These are phyloP conservation scores for Xanthoconium purpureum DNA, from an alignment of 768 basidiomycete genomes.

Conservation along the genomic window DNA sequence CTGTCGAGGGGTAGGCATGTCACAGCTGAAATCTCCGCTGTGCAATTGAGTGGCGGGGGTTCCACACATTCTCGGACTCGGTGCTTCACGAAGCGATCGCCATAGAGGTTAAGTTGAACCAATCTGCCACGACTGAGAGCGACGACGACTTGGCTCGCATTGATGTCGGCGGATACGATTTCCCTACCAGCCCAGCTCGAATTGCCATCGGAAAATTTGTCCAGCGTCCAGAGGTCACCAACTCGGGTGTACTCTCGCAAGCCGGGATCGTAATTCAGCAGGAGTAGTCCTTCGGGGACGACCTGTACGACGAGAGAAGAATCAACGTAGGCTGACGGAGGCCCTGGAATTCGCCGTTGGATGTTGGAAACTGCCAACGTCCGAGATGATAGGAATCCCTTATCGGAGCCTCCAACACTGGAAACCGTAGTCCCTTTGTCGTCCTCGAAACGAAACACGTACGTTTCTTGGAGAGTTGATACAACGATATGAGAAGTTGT, in stretches of 20 bases:
- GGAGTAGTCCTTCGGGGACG: conserved; percentile 50
- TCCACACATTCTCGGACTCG: conserved; percentile 25
- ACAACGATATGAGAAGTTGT: conserved; percentile 54
- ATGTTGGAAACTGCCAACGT: conserved; percentile 70
- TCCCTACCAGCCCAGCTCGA: conserved; percentile 33
- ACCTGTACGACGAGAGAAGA: conserved; percentile 72
- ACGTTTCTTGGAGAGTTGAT: conserved; percentile 55
- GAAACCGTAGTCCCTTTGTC: conserved; percentile 15
- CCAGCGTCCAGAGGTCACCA: conserved; percentile 39
- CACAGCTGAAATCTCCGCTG: conserved; percentile 65
- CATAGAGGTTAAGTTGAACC: conserved; percentile 47
- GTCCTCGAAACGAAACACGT: conserved; percentile 50
- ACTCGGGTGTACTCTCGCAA: conserved; percentile 42
- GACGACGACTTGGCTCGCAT: conserved; percentile 63
- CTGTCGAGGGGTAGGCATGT: conserved; percentile 58
- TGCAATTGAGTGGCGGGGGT: conserved; percentile 13
- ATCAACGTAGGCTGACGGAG: conserved; percentile 35
- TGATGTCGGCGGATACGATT: conserved; percentile 68
- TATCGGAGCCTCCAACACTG: conserved; percentile 35
- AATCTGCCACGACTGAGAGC: conserved; percentile 56
- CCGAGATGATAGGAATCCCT: conserved; percentile 49
- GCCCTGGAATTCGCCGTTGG: conserved; percentile 24
- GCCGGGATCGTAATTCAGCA: conserved; percentile 54
- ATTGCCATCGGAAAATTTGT: conserved; percentile 25
- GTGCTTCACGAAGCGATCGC: conserved; percentile 34